Evolutionary conservation across 306 rosid genomes (phyloP), one percentile per base, ranked within the genome.

Genomic region (Cucurbita pepo): DNA sequence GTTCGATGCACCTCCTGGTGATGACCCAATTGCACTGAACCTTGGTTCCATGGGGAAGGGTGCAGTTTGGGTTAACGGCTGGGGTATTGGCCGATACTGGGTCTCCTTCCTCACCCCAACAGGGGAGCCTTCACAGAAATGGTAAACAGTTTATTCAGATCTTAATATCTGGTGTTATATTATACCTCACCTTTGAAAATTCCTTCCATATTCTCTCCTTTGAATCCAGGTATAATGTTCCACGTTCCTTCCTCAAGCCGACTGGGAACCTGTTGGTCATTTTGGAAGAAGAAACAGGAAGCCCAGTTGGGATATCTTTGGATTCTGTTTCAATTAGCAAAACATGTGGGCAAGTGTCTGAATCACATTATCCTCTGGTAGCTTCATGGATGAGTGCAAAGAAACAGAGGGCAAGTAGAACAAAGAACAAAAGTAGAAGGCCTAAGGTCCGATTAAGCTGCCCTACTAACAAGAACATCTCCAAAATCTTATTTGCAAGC

Each of bases 1-100:
- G 56, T 94, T 91, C 78, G 83, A 89, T 75, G 89, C 87, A 76
- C 92, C 97, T 10, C 78, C 63, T 3, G 92, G 95, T 36, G 78
- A 76, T 10, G 84, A 89, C 15, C 95, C 99, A 18, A 55, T 90
- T 13, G 91, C 84, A 34, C 62, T 94, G 43, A 88, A 91, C 76
- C 96, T 94, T 48, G 86, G 85, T 64, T 81, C 92, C n/a, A 89
- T 94, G 99, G 96, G 99, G 65, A 94, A 94, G 75, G 97, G 99
- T 59, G 76, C 79, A 60, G 85, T 73, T 67, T 94, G 96, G 87
- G 76, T 94, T 78, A 94, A 94, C 44, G 97, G 96, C 71, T 80
- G 82, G 60, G 81, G 88, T 69, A 87, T 94, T 3, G 99, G 99
- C 19, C 83, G 97, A 59, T 94, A 86, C 73, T 91, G 99, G 99